Base-by-base conservation (phyloP, 768 basidiomycete genomes). In the Mycena galopus region DNA sequence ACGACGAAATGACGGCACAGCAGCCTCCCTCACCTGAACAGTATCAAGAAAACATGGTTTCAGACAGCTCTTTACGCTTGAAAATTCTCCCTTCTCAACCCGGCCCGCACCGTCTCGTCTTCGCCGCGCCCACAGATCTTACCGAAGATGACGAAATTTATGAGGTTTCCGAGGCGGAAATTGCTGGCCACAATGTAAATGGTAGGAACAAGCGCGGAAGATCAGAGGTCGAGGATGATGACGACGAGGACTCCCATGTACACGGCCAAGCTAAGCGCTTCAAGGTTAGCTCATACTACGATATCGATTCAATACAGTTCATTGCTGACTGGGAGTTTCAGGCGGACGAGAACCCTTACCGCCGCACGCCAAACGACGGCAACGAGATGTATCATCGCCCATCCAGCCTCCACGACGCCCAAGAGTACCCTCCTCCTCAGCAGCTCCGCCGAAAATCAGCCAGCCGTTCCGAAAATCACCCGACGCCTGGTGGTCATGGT, bases 181-280 rank as follows among this genome's bases (percentile, higher is more conserved):
- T 42, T 35, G 60, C 9, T 25, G 61, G 33, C 6, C 62, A 30
- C 32, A 47, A 25, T 25, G 55, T 33, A 39, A 50, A 21, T 32
- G 55, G 42, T 2, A 56, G 66, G 33, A 58, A 50, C 47, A 72
- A 67, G n/a, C 71, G 71, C 42, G 53, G 42, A 29, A 39, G 71
- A 10, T 62, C 61, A 14, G 71, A 72, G 44, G 44, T 72, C 0
- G 71, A 72, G 33, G 65, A 67, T n/a, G 71, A 72, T 32, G 66
- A 62, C 4, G 53, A 67, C 29, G 55, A 62, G 33, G 60, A 53
- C 29, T 25, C 27, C n/a, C 62, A 57, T 27, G 47, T 63, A n/a
- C 44, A 27, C 63, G 69, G 17, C 7, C 69, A 33, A 17, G 44
- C 65, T 1, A 72, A 72, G 47, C 59, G 71, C 6, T 68, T 67